Evolutionary conservation across 2,329 filamentous ascomycete genomes (phyloP).

Genomic region (Aspergillus sp.): DNA sequence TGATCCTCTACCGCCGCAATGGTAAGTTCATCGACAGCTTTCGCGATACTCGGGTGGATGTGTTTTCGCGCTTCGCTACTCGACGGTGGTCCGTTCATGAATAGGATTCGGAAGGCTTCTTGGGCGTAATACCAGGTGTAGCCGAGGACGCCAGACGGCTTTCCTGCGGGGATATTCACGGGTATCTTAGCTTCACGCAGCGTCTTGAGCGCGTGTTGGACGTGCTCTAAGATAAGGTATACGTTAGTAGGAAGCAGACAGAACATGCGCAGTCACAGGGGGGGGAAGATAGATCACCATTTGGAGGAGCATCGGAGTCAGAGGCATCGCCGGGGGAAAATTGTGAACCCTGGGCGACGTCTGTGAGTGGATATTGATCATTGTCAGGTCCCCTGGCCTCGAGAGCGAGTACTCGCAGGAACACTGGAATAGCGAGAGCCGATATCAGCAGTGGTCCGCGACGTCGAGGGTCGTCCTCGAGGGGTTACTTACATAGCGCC

Average conservation of each 20-base stretch:
- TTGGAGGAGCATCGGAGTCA: slow-evolving; percentile 21
- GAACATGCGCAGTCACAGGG: neutral
- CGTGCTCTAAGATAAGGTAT: slow-evolving; percentile 26
- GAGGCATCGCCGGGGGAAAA: slow-evolving; percentile 23
- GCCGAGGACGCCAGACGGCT: slow-evolving; percentile 59
- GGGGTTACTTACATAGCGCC: slow-evolving; percentile 33
- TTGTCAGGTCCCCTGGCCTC: slow-evolving; percentile 22
- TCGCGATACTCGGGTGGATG: slow-evolving; percentile 46
- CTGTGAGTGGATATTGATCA: slow-evolving; percentile 18
- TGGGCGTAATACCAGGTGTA: slow-evolving; percentile 61
- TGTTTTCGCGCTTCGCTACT: slow-evolving; percentile 40
- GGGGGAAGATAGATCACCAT: slow-evolving; percentile 28
- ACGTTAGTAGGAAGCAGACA: neutral
- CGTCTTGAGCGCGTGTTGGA: slow-evolving; percentile 31
- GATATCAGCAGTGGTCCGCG: neutral
- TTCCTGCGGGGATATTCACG: slow-evolving; percentile 30
- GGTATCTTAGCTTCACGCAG: slow-evolving; percentile 31
- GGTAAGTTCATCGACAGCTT: slow-evolving; percentile 60
- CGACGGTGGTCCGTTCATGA: slow-evolving; percentile 61
- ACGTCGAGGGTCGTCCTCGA: neutral
- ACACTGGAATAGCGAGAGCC: slow-evolving; percentile 23
- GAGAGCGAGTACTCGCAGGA: slow-evolving; percentile 31
- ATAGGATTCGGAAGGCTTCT: slow-evolving; percentile 62
- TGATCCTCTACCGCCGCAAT: slow-evolving; percentile 55
- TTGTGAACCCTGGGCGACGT: slow-evolving; percentile 18